These are phyloP conservation scores for Calamus simplicifolius DNA, from an alignment of 176 grass and related monocot genomes.

Conservation along the genomic window DNA sequence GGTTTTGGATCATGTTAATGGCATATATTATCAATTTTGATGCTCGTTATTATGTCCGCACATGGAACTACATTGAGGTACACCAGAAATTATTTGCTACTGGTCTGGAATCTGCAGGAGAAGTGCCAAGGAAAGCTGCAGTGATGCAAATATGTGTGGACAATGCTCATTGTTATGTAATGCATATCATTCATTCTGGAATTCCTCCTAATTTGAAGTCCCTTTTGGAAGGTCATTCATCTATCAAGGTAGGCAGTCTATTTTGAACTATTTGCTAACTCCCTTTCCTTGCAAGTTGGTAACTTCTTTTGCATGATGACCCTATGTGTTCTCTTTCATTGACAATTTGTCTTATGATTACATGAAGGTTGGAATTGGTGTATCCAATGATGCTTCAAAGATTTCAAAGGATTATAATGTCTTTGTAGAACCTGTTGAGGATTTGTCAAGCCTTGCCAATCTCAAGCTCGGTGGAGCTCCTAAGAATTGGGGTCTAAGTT, in stretches of 20 bases:
- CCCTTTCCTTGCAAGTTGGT: background rate
- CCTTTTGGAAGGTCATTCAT: conserved; percentile 63
- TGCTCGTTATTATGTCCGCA: too few relatives aligned
- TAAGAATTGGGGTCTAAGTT: conserved; percentile 76
- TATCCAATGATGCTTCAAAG: conserved; percentile 79
- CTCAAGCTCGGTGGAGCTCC: conserved; percentile 38
- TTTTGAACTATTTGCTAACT: background rate
- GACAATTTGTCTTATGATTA: background rate
- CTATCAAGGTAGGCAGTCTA: conserved; percentile 56
- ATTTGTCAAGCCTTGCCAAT: conserved; percentile 80
- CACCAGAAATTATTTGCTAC: too few relatives aligned
- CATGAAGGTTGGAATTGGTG: conserved; percentile 77
- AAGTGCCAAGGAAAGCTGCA: conserved; percentile 59
- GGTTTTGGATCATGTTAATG: too few relatives aligned
- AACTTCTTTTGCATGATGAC: too few relatives aligned
- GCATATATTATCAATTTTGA: too few relatives aligned
- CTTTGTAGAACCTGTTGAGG: conserved; percentile 54
- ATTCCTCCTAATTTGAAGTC: conserved; percentile 56
- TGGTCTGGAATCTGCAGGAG: conserved; percentile 36
- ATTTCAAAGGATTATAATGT: conserved; percentile 66
- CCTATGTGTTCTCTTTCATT: background rate
- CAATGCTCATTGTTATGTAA: conserved; percentile 52
- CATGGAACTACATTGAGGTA: too few relatives aligned
- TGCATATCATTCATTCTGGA: conserved; percentile 83
- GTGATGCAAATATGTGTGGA: conserved; percentile 94